A percentile compares a stretch with the other conserved stretches of the same genome.
Conservation (phyloP, 2,329 filamentous ascomycete species). For the Lomentospora prolificans region DNA sequence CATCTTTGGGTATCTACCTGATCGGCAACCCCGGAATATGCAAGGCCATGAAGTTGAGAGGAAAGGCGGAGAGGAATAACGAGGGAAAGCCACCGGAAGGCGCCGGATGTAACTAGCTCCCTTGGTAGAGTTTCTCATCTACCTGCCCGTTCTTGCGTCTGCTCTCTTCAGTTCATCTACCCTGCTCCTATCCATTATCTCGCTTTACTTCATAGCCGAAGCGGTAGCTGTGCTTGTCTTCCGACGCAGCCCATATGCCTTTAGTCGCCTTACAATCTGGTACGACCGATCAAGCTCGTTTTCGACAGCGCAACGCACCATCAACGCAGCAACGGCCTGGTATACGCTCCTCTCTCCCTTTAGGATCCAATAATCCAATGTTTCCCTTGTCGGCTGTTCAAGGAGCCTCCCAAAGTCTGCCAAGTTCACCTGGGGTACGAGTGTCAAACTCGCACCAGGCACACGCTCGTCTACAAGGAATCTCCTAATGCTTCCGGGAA, state of each 20-base stretch:
- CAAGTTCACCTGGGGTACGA: slow-evolving; percentile 69
- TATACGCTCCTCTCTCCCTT: slow-evolving; percentile 82
- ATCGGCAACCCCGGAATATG: too few species aligned
- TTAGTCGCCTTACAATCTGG: slow-evolving; percentile 56
- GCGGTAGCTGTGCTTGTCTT: slow-evolving; percentile 28
- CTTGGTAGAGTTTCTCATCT: too few species aligned
- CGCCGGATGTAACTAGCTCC: neutral
- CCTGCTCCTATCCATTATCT: neutral
- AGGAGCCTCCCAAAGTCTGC: slow-evolving; percentile 68
- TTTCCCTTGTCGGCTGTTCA: slow-evolving; percentile 69
- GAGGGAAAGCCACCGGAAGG: neutral
- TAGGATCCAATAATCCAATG: slow-evolving; percentile 74
- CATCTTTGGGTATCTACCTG: neutral
- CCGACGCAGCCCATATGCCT: slow-evolving; percentile 39
- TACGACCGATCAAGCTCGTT: slow-evolving; percentile 81
- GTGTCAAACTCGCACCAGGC: slow-evolving; percentile 65
- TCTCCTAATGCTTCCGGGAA: slow-evolving; percentile 60
- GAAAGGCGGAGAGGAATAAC: neutral
- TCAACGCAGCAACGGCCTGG: slow-evolving; percentile 76
- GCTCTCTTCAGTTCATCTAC: neutral
- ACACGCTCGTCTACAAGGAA: slow-evolving; percentile 78
- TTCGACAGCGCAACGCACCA: slow-evolving; percentile 75
- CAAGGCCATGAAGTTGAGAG: too few species aligned
- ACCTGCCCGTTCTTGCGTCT: neutral
- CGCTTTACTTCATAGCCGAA: too few species aligned